Percentiles rank a stretch among this genome's conserved stretches.
These are phyloP conservation scores for Leccinum pseudoinsigne DNA, from an alignment of 1,284 basidiomycete species.

Conservation along the genomic window DNA sequence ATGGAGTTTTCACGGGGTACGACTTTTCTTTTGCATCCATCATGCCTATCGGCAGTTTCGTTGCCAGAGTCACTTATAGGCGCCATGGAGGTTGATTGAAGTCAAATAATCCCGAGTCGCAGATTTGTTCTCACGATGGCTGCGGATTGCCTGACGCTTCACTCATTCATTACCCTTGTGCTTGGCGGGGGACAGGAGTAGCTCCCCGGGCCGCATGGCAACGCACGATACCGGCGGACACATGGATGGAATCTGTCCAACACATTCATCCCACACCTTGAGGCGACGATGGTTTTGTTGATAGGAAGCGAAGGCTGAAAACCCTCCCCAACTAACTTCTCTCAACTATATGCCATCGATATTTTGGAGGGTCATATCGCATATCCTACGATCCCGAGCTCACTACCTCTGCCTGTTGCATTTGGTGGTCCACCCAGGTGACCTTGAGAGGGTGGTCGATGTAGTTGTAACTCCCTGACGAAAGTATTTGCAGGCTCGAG, in stretches of 20 bases:
- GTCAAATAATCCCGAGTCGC: neutral
- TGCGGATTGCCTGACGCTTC: neutral
- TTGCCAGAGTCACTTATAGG: neutral
- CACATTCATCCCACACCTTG: neutral
- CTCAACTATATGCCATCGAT: too few relatives aligned
- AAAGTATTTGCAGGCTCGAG: neutral
- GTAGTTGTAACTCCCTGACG: neutral
- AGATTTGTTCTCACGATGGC: neutral
- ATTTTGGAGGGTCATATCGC: too few relatives aligned
- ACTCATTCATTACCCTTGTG: neutral
- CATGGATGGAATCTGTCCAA: neutral
- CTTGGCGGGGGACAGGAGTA: neutral
- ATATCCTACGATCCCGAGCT: neutral
- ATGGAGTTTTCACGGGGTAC: neutral
- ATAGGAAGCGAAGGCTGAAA: neutral
- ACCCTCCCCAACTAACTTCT: neutral
- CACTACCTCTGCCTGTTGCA: neutral
- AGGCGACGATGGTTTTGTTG: neutral
- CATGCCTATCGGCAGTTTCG: neutral
- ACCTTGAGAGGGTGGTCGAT: neutral
- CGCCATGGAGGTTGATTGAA: neutral
- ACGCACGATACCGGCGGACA: neutral
- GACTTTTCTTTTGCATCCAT: neutral
- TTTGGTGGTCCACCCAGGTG: neutral
- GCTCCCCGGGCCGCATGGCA: neutral